These are phyloP conservation scores for Emydomyces testavorans DNA, from an alignment of 2,329 filamentous ascomycete species.

Conservation along the genomic window DNA sequence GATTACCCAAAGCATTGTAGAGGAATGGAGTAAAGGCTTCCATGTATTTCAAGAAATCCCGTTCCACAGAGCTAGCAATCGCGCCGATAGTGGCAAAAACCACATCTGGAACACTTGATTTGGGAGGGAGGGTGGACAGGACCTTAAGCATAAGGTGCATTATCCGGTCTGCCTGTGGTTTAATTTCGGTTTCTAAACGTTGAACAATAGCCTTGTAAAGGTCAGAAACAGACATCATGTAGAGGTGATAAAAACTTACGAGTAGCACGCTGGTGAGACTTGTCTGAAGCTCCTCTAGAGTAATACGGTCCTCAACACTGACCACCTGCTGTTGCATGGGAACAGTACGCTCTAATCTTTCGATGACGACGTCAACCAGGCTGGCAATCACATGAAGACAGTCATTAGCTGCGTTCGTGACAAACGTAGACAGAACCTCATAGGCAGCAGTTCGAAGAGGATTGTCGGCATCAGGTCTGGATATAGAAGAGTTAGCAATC, in stretches of 20 bases:
- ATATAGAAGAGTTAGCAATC: constrained; percentile 16
- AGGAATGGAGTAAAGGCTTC: constrained; percentile 85
- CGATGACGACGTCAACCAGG: constrained; percentile 76
- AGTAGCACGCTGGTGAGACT: constrained; percentile 85
- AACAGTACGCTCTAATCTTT: constrained; percentile 81
- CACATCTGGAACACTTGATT: constrained; percentile 89
- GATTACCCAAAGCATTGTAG: constrained; percentile 87
- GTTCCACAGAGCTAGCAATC: constrained; percentile 82
- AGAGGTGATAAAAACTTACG: constrained; percentile 24
- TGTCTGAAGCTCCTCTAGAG: constrained; percentile 94
- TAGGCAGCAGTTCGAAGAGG: constrained; percentile 90
- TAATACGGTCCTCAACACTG: constrained; percentile 91
- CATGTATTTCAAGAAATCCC: constrained; percentile 96
- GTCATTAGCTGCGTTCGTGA: constrained; percentile 79
- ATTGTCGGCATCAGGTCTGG: constrained; percentile 61
- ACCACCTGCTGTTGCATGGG: constrained; percentile 86
- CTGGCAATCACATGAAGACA: constrained; percentile 69
- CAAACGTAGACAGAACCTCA: constrained; percentile 90
- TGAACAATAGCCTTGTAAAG: constrained; percentile 59
- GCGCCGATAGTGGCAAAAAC: constrained; percentile 85
- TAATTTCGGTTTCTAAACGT: constrained; percentile 81
- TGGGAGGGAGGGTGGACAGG: constrained; percentile 61
- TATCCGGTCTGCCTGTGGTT: constrained; percentile 80
- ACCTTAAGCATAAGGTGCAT: constrained; percentile 82
- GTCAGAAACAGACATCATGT: constrained; percentile 13